Evolutionary conservation across 2,329 filamentous ascomycete species (phyloP), one percentile per base, ranked within the genome.

Genomic region (Pseudovirgaria hyperparasitica): DNA sequence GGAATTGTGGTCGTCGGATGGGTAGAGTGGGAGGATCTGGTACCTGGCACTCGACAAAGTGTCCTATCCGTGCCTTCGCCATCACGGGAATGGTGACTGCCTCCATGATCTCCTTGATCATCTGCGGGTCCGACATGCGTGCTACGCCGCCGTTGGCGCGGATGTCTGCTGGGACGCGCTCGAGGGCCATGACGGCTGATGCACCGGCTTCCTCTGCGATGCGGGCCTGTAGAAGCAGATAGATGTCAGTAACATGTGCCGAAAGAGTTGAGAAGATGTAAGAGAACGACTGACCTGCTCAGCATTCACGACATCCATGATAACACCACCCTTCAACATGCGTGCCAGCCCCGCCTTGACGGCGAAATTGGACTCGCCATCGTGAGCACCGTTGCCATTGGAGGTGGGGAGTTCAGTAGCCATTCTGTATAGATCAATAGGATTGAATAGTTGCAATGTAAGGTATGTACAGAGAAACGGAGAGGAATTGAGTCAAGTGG

Each of bases 261-360:
- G n/a, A 8, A 8, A n/a, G n/a, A 20, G n/a, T 23, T 15, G 16
- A 16, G 22, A 25, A 25, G 19, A 23, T 17, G 12, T 8, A 8
- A 24, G 29, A 21, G 9, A 12, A 13, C 14, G 11, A 24, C 44
- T 30, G 53, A 74, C 74, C 63, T 82, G 86, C 50, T 82, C 80
- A 15, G 85, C 82, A 55, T 87, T 82, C 37, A 92, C 84, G 32
- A 96, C 90, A 59, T 98, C 90, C 90, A 98, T 98, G 60, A 98
- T 98, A 40, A 98, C 90, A 47, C 90, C 90, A 53, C 90, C 90
- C 69, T 96, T 94, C 60, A 96, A 67, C 90, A 98, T 98, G 59
- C 92, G 81, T 14, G 90, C 90, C 39, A 98, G 67, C 33, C 87
- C 90, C 28, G 84, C 80, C 71, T 98, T 98, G 69, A 94, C 77